Evolutionary conservation across 139 green algal species (phyloP), one percentile per base, ranked within the genome.

Genomic region (Limnomonas spitsbergensis): DNA sequence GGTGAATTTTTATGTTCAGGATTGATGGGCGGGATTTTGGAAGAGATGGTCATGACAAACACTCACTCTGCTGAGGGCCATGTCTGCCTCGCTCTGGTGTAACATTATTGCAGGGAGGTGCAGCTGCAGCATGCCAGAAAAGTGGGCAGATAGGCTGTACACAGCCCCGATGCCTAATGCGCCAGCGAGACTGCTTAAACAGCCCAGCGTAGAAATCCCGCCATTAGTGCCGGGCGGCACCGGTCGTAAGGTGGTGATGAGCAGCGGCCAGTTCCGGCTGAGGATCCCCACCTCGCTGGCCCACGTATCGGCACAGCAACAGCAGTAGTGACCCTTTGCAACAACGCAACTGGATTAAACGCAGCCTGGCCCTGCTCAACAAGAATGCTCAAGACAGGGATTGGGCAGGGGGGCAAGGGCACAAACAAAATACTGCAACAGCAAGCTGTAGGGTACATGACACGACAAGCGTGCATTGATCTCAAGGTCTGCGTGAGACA

Each of bases 241-340:
- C 6, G 27, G 61, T 72, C 29, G 61, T 37, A 69, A 37, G 38
- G 9, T 54, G 6, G 75, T 80, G 38, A 80, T 74, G 38, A 80
- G 75, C 32, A 53, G 56, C 4, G 75, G 75, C 37, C 9, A 35
- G 1, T 53, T n/a, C 3, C 38, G 14, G 29, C 29, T 35, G 1
- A 80, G 75, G 3, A 80, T 53, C 1, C 75, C 75, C 2, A 80
- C 38, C 29, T 80, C 75, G 4, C 29, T 66, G 34, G 75, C 54
- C 75, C 75, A 80, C 27, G 75, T 80, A 36, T 80, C 75, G 36
- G 75, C 75, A 14, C 40, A 47, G 56, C 37, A 67, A 7, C 53
- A 73, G 2, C 35, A 37, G 56, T 80, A 80, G 38, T 80, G 75
- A 26, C 42, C 73, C 70, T 77, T n/a, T 66, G 26, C 36, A 31